These are phyloP conservation scores for Quercus bicolor DNA, from an alignment of 306 rosid genomes.

Conservation along the genomic window DNA sequence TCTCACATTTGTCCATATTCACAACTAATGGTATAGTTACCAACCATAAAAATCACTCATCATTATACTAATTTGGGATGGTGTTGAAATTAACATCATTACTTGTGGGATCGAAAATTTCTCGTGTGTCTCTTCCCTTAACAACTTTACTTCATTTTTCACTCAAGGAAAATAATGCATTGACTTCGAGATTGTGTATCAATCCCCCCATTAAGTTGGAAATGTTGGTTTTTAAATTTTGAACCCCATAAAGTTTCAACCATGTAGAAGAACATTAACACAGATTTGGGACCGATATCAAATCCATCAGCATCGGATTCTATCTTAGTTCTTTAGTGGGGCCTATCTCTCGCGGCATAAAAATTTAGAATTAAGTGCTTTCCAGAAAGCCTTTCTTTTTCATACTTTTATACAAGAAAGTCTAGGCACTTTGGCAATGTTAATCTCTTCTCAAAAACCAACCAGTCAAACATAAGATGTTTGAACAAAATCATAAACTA, in stretches of 20 bases:
- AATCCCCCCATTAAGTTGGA: neutral
- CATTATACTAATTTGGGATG: neutral
- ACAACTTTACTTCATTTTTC: neutral
- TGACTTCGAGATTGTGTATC: neutral
- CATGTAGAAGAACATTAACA: neutral
- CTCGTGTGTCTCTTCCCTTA: neutral
- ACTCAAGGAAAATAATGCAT: neutral
- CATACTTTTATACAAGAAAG: neutral
- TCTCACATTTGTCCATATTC: constrained; percentile 5
- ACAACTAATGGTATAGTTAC: neutral
- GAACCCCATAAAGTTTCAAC: neutral
- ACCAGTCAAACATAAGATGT: neutral
- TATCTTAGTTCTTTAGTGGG: constrained; percentile 19
- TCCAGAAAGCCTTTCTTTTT: constrained; percentile 5
- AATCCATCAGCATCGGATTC: constrained; percentile 32
- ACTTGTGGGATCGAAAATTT: neutral
- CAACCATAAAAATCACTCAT: too few relatives aligned
- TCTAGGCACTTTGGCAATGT: neutral
- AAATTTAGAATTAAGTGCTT: neutral
- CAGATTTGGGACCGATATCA: neutral
- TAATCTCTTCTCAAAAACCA: neutral
- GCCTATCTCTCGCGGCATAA: constrained; percentile 13
- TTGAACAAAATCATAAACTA: neutral
- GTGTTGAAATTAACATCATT: neutral
- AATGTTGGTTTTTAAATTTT: neutral